Evolutionary conservation across 2,329 filamentous ascomycete species (phyloP), one percentile per base, ranked within the genome.

Genomic region (Gaeumannomyces tritici): DNA sequence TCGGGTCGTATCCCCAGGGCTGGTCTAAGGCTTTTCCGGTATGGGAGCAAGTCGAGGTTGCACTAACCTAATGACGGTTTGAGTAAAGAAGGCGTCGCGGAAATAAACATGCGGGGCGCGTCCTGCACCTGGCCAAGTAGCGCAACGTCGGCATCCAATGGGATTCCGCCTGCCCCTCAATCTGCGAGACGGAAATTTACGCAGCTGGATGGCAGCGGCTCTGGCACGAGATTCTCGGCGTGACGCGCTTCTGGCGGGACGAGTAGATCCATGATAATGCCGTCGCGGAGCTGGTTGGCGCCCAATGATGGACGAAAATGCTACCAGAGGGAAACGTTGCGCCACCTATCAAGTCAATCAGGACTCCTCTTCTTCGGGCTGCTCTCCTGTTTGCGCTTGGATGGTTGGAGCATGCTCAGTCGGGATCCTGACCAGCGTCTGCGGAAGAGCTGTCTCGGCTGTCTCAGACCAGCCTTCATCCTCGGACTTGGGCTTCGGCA

Each of bases 381-480:
- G 78, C 4, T 75, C 80, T 54, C 86, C 83, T 18, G 83, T 79
- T 59, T 86, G 83, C 26, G 83, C 84, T 66, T 88, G 85, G 8
- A 89, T 72, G 28, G 83, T 77, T 29, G 85, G 85, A 15, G 85
- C 86, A 74, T 93, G 89, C 67, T 93, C 89, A 21, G 90, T 92
- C 1, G 91, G 91, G 67, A 95, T 93, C 66, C 91, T 85, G 47
- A 96, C 91, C 21, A 96, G 80, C 24, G 90, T 93, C 71, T 93
- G 89, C 1, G 91, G 91, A 55, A 95, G 78, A 55, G 83, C 76
- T n/a, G 15, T 26, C 18, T 35, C 55, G 26, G 5, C 61, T 18
- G 62, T 67, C 61, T 79, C 73, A 66, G 76, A 73, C 47, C 78
- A 73, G 2, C 73, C 69, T 56, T 78, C 71, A 31, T 77, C 74